Evolutionary conservation across 495 filamentous ascomycete genomes (phyloP).

Genomic region (Hypoxylon crocopeplum): DNA sequence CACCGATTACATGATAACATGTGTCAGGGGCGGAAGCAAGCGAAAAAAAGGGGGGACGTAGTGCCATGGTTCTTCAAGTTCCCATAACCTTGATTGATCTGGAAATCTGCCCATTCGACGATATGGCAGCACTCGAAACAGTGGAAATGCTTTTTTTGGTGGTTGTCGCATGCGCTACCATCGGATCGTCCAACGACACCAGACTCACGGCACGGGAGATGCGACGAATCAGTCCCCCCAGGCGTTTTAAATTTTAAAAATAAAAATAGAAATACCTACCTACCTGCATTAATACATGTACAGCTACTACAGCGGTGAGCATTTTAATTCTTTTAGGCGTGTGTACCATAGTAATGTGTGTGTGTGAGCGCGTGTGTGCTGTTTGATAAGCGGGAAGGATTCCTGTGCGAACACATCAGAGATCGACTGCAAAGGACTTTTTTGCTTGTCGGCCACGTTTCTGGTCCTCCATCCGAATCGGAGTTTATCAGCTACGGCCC

Average conservation of each 20-base stretch:
- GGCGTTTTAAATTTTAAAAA: background rate
- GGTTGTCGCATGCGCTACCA: too few relatives aligned
- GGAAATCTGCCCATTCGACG: constrained; percentile 22
- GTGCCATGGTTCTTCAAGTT: constrained; percentile 8
- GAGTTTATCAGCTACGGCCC: constrained; percentile 18
- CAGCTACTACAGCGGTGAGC: too few relatives aligned
- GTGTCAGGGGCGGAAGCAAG: constrained; percentile 29
- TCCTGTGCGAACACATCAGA: constrained; percentile 6
- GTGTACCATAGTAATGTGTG: too few relatives aligned
- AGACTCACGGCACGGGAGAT: background rate
- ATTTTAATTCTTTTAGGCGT: too few relatives aligned
- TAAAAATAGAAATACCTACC: background rate
- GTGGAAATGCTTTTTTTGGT: too few relatives aligned
- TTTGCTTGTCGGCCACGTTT: constrained; percentile 19
- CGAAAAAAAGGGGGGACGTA: constrained; percentile 16
- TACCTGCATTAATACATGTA: background rate
- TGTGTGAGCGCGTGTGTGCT: background rate
- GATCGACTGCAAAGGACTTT: constrained; percentile 22
- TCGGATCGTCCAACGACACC: too few relatives aligned
- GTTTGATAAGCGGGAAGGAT: constrained; percentile 32
- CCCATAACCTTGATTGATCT: constrained; percentile 17
- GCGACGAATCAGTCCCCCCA: background rate
- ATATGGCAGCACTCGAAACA: too few relatives aligned
- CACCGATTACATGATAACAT: constrained; percentile 17
- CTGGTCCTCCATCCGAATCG: constrained; percentile 11